A percentile compares a stretch with the other conserved stretches of the same genome.
Conservation (phyloP, 2,329 filamentous ascomycete genomes). For the Dothideomycetes sp. region DNA sequence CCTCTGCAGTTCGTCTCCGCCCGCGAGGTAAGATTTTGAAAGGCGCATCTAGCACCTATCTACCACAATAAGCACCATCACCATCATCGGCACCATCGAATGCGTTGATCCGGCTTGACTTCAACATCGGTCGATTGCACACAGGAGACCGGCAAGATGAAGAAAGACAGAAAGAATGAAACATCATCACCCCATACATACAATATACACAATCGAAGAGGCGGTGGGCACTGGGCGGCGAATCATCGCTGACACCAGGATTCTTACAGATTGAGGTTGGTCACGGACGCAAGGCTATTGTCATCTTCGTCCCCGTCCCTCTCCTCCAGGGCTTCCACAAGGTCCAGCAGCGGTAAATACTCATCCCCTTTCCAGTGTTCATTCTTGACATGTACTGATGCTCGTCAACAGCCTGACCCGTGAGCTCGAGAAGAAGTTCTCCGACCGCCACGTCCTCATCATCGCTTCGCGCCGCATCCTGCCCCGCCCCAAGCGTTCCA, state of each 20-base stretch:
- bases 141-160: background rate
- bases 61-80: too few species aligned
- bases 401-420: constrained; percentile 67
- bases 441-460: constrained; percentile 98
- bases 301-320: constrained; percentile 99
- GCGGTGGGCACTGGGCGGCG: constrained; percentile 46
- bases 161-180: background rate
- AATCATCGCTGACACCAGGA: constrained; percentile 44
- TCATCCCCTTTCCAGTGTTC: background rate
- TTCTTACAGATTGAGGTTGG: constrained; percentile 90
- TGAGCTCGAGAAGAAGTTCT: constrained; percentile 99
- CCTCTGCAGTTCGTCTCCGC: constrained; percentile 98
- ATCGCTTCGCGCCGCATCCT: constrained; percentile 98
- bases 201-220: constrained; percentile 30
- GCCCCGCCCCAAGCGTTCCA: constrained; percentile 95
- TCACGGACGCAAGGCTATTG: constrained; percentile 99
- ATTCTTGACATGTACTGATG: constrained; percentile 11
- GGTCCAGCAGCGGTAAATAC: constrained; percentile 93
- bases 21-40: constrained; percentile 76
- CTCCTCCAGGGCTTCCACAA: constrained; percentile 98
- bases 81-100: too few species aligned
- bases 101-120: background rate
- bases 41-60: too few species aligned
- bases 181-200: background rate
- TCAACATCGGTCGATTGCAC: background rate